phyloP scores from a whole-genome alignment of 106 monocot genomes.

The Chionographis japonica region DNA sequence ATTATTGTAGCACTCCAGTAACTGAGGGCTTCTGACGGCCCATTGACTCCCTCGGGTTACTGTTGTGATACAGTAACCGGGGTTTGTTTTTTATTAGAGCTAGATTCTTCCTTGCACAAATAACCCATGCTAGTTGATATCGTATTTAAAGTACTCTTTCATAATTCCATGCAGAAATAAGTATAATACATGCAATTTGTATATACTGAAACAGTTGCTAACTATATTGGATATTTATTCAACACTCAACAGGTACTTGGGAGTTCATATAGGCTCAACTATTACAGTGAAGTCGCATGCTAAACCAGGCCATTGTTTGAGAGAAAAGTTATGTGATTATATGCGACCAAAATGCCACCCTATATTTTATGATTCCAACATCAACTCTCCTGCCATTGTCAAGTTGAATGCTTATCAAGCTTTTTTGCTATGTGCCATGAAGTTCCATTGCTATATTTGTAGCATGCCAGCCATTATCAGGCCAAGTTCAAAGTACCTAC shows the following conservation, averaged over 20 bases:
- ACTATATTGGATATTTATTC: not conserved
- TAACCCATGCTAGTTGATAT: too few species aligned
- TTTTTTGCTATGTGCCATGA: constrained; percentile 93
- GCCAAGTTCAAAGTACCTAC: constrained; percentile 21
- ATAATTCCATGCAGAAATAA: too few species aligned
- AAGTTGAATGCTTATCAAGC: constrained; percentile 86
- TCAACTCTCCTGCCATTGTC: constrained; percentile 62
- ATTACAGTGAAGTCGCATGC: constrained; percentile 41
- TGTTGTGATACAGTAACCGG: too few species aligned
- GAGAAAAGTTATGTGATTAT: constrained; percentile 50
- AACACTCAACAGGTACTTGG: constrained; percentile 55
- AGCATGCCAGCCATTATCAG: constrained; percentile 16
- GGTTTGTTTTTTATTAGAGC: too few species aligned
- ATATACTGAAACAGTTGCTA: too few species aligned
- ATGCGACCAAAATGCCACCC: constrained; percentile 79
- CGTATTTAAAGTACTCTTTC: too few species aligned
- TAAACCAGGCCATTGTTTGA: constrained; percentile 23
- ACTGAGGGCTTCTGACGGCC: too few species aligned
- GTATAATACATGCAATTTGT: too few species aligned
- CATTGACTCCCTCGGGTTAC: too few species aligned
- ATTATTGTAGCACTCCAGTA: too few species aligned
- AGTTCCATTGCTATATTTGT: constrained; percentile 78
- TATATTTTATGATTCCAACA: constrained; percentile 71
- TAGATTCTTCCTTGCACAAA: too few species aligned
- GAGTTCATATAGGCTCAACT: constrained; percentile 55